Evolutionary conservation across 2,329 filamentous ascomycete genomes (phyloP).

Genomic region (Curvularia verruculosa): DNA sequence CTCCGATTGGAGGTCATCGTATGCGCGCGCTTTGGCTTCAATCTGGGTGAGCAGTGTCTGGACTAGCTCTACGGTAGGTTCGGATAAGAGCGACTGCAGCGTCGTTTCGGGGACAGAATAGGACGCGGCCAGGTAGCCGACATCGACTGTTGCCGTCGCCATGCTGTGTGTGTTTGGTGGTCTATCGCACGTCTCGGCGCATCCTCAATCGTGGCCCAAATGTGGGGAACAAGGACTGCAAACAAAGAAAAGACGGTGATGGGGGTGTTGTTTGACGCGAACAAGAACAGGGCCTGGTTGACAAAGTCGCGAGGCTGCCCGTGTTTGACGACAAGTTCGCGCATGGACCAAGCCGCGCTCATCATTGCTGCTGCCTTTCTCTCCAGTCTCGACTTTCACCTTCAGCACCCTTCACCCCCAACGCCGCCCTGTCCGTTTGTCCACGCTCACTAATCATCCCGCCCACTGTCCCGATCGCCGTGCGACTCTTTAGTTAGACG

Average conservation of each 20-base stretch:
- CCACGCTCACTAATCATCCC: slow-evolving; percentile 11
- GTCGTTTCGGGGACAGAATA: slow-evolving; percentile 70
- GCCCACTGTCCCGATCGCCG: slow-evolving; percentile 14
- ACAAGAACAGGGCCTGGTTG: slow-evolving; percentile 21
- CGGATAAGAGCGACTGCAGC: slow-evolving; percentile 65
- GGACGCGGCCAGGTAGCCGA: slow-evolving; percentile 74
- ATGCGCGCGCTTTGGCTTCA: slow-evolving; percentile 78
- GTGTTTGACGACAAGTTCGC: slow-evolving; percentile 26
- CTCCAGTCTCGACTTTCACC: slow-evolving; percentile 7
- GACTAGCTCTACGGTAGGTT: slow-evolving; percentile 80
- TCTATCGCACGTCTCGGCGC: slow-evolving; percentile 26
- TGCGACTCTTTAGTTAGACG: slow-evolving; percentile 45
- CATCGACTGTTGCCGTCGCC: slow-evolving; percentile 67
- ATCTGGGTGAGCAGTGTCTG: slow-evolving; percentile 75
- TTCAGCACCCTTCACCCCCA: not conserved
- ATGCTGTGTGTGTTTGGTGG: slow-evolving; percentile 50
- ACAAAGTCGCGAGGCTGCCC: slow-evolving; percentile 28
- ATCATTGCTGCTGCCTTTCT: slow-evolving; percentile 18
- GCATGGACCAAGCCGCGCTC: slow-evolving; percentile 26
- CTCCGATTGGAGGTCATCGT: slow-evolving; percentile 80
- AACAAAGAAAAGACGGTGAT: slow-evolving; percentile 34
- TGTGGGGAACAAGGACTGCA: slow-evolving; percentile 17
- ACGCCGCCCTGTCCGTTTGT: not conserved
- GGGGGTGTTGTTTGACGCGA: slow-evolving; percentile 17
- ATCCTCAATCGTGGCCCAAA: slow-evolving; percentile 19